phyloP scores from a whole-genome alignment of 2,329 filamentous ascomycete species.

The Penicillium sp. region DNA sequence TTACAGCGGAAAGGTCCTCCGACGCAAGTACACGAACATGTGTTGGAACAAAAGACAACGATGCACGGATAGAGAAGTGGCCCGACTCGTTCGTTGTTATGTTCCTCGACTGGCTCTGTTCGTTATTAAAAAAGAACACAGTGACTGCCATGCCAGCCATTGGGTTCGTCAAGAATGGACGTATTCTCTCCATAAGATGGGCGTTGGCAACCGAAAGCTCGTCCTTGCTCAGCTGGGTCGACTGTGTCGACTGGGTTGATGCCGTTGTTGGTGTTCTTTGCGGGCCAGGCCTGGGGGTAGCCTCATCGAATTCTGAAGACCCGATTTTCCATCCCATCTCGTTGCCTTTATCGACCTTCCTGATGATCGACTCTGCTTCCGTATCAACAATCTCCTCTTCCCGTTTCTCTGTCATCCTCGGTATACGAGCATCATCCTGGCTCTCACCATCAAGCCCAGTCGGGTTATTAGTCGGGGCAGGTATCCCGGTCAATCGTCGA shows the following conservation, averaged over 20 bases:
- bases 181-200: conserved; percentile 84
- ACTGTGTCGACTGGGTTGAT: conserved; percentile 37
- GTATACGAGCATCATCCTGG: conserved; percentile 23
- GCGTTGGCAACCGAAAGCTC: conserved; percentile 81
- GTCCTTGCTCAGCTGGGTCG: conserved; percentile 65
- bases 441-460: conserved; percentile 34
- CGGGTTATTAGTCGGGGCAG: conserved; percentile 60
- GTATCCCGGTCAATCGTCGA: conserved; percentile 83
- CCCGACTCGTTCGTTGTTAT: conserved; percentile 86
- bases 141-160: conserved; percentile 79
- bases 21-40: conserved; percentile 86
- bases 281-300: conserved; percentile 32
- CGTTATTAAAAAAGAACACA: conserved; percentile 92
- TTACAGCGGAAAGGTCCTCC: conserved; percentile 80
- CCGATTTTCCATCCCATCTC: conserved; percentile 73
- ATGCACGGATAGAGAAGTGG: conserved; percentile 80
- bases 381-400: conserved; percentile 72
- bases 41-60: conserved; percentile 87
- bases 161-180: conserved; percentile 87
- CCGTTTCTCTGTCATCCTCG: conserved; percentile 45
- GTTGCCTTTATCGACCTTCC: conserved; percentile 72
- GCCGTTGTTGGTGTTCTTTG: conserved; percentile 54
- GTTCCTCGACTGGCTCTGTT: conserved; percentile 79
- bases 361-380: conserved; percentile 78
- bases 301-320: conserved; percentile 30